Base-by-base conservation (phyloP, 345 rosid genomes). In the Citrus unshiu region DNA sequence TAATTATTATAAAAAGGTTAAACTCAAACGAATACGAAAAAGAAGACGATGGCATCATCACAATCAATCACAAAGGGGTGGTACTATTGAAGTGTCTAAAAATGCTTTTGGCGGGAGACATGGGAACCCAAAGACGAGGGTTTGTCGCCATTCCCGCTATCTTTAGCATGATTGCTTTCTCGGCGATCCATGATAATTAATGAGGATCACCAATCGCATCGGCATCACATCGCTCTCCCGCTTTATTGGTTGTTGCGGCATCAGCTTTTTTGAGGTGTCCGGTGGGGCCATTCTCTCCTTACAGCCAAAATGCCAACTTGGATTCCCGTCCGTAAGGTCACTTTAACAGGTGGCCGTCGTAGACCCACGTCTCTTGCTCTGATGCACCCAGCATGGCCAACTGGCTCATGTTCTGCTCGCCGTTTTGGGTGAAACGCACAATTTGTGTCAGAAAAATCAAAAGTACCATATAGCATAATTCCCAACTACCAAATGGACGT, bases 31-130 rank as follows among this genome's bases (percentile, higher is more conserved):
- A 75, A 13, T 19, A 12, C 54, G 8, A n/a, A 14, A 12, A 4
- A 32, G 10, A n/a, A 13, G n/a, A 14, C 0, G 35, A 29, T 1
- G 63, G 76, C 64, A 51, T 56, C 18, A 6, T 54, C 34, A 51
- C 24, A 12, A 58, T 32, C 34, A 32, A 32, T 32, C 34, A 4
- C 5, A 32, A 0, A 21, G 79, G 6, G 29, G 5, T 18, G 9
- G 61, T 2, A 18, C 0, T 18, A 3, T 8, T 19, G 46, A 18
- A 65, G 43, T 65, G 43, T 65, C 78, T 30, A 58, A 68, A 60
- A 4, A n/a, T 46, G 75, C 76, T 56, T 73, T 57, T 65, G 68
- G 68, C 77, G 68, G 34, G 73, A 39, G 81, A 79, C 82, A 79
- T 9, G n/a, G 74, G 18, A 35, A 16, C 54, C 34, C 57, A 25